These are phyloP conservation scores for Fusarium sp. DNA, from an alignment of 2,329 filamentous ascomycete genomes.

Conservation along the genomic window DNA sequence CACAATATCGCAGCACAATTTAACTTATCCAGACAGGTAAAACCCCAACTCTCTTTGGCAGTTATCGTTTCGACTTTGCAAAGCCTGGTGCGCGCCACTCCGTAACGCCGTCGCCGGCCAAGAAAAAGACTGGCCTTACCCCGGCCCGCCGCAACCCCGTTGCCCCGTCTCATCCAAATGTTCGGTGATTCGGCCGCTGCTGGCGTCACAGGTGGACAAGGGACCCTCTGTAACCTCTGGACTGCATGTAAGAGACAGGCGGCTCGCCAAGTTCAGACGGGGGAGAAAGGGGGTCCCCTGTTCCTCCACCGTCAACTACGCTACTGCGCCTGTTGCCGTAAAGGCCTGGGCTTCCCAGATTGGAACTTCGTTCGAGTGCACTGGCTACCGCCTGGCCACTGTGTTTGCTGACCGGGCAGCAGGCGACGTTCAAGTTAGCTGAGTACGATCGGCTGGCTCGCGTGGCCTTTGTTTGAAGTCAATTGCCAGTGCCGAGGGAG, in stretches of 20 bases:
- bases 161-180: slow-evolving; percentile 41
- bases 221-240: slow-evolving; percentile 39
- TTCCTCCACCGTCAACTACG: slow-evolving; percentile 41
- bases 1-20: not conserved
- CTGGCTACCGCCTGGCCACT: slow-evolving; percentile 33
- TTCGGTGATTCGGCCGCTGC: slow-evolving; percentile 46
- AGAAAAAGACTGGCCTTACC: slow-evolving; percentile 29
- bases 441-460: slow-evolving; percentile 40
- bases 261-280: slow-evolving; percentile 28
- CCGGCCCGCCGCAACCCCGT: slow-evolving; percentile 33
- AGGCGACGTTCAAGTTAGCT: slow-evolving; percentile 27
- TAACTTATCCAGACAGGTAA: not conserved
- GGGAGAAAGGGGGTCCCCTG: slow-evolving; percentile 25
- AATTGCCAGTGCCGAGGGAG: slow-evolving; percentile 8
- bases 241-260: slow-evolving; percentile 37
- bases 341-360: slow-evolving; percentile 1
- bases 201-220: slow-evolving; percentile 49
- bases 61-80: slow-evolving; percentile 24
- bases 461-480: slow-evolving; percentile 43
- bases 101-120: slow-evolving; percentile 21
- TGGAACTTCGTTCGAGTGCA: slow-evolving; percentile 20
- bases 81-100: slow-evolving; percentile 27
- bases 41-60: not conserved
- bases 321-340: slow-evolving; percentile 30
- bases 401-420: slow-evolving; percentile 39